phyloP scores from a whole-genome alignment of 768 basidiomycete genomes.

The Candolleomyces eurysporus region DNA sequence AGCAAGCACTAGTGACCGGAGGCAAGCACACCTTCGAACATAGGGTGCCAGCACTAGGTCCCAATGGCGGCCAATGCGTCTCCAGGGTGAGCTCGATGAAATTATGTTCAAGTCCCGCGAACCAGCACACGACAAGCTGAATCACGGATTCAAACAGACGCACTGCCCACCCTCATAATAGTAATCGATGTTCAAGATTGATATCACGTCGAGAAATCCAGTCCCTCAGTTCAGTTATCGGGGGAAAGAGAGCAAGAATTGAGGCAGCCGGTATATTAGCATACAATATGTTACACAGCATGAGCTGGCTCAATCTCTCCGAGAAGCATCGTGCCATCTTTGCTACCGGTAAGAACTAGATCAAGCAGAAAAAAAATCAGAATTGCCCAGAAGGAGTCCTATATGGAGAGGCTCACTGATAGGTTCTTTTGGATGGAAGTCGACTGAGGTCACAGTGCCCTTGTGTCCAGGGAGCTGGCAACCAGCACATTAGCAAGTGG shows the following conservation, averaged over 20 bases:
- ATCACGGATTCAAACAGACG: too few species aligned
- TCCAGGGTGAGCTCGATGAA: too few species aligned
- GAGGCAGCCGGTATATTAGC: neutral
- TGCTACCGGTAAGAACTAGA: conserved; percentile 86
- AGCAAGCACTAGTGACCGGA: too few species aligned
- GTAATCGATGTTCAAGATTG: too few species aligned
- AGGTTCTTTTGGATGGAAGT: conserved; percentile 95
- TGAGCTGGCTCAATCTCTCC: conserved; percentile 82
- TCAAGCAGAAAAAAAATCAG: conserved; percentile 2
- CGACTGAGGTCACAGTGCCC: conserved; percentile 92
- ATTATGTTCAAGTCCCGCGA: too few species aligned
- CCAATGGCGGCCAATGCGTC: neutral
- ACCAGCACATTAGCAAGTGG: neutral
- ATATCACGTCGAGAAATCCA: too few species aligned
- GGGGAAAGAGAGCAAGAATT: neutral
- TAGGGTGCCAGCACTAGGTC: too few species aligned
- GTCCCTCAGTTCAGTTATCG: too few species aligned
- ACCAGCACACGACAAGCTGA: too few species aligned
- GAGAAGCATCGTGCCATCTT: conserved; percentile 88
- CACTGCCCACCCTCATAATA: too few species aligned
- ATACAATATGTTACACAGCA: conserved; percentile 29
- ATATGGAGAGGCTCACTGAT: conserved; percentile 61
- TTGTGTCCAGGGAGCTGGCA: conserved; percentile 89
- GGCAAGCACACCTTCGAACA: too few species aligned
- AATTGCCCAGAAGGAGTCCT: neutral